Evolutionary conservation across 495 filamentous ascomycete genomes (phyloP).

Genomic region (Talaromyces trachyspermus): DNA sequence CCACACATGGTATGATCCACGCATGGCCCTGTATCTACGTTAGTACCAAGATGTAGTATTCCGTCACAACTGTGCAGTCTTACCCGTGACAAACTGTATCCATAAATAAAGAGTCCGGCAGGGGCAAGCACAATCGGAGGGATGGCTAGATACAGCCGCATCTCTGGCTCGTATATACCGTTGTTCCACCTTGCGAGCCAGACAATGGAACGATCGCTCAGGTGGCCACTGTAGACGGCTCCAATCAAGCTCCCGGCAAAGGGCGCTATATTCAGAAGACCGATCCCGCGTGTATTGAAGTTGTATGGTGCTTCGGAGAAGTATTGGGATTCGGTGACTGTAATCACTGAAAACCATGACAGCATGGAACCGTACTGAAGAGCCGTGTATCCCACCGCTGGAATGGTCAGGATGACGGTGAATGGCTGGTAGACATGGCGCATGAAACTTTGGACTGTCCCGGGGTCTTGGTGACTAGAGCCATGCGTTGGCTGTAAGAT

Average conservation of each 20-base stretch:
- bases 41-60: no score
- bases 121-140: constrained; percentile 50
- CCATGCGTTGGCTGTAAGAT: no score
- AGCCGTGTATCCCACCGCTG: no score
- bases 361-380: no score
- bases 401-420: no score
- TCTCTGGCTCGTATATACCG: constrained; percentile 63
- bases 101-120: constrained; percentile 44
- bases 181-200: constrained; percentile 47
- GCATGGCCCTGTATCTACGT: constrained; percentile 24
- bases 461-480: no score
- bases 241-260: constrained; percentile 48
- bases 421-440: no score
- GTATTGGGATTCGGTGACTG: no score
- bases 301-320: constrained; percentile 55
- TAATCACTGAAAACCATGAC: no score
- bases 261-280: constrained; percentile 38
- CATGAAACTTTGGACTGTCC: no score
- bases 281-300: constrained; percentile 45
- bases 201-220: constrained; percentile 54
- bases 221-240: constrained; percentile 48
- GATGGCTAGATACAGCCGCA: constrained; percentile 58
- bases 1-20: constrained; percentile 29
- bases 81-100: background rate
- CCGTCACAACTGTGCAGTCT: background rate